Evolutionary conservation across 257 asterid species (phyloP), one percentile per base, ranked within the genome.

Genomic region (Gentiana dahurica): DNA sequence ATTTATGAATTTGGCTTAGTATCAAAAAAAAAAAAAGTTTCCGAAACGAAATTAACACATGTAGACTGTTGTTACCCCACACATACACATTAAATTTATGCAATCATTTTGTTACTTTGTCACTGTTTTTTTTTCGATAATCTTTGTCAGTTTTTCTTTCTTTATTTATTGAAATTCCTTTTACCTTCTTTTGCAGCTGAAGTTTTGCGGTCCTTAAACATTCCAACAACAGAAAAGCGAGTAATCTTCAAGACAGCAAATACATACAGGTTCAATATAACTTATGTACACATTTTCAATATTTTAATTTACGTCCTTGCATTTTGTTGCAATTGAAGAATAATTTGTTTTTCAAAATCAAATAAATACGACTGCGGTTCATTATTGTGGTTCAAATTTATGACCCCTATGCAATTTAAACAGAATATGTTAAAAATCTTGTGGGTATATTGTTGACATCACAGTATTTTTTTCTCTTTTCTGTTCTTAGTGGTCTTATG

Each of bases 211-310:
- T 78, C 86, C 65, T 76, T 91, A 41, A 54, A 79, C 65, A 79
- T 91, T 15, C 95, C 98, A 2, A 61, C 47, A 73, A 95, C 90
- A 54, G 88, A 81, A 50, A 77, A 50, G 62, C 81, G 98, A 68
- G 96, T 66, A 6, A 59, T 66, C 8, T 66, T 66, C n/a, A 59
- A 61, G 61, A 66, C 71, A 13, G 4, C 2, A 48, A 66, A 66
- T 50, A 66, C 71, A 0, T 50, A 53, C 51, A 66, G 65, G 70
- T 65, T 15, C 24, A 54, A 55, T 4, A 24, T 24, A 24, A 24
- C 24, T 24, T 24, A 24, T 24, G 24, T 24, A 24, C 24, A 24
- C 24, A 24, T 24, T 24, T 24, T 24, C 24, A 24, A 24, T 24
- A 24, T 24, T 24, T 24, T 24, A 4, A 1, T 2, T 11, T 32